A percentile compares a stretch with the other conserved stretches of the same genome.
Conservation (phyloP, 805 yeast genomes). For the Candida xyloterini region DNA sequence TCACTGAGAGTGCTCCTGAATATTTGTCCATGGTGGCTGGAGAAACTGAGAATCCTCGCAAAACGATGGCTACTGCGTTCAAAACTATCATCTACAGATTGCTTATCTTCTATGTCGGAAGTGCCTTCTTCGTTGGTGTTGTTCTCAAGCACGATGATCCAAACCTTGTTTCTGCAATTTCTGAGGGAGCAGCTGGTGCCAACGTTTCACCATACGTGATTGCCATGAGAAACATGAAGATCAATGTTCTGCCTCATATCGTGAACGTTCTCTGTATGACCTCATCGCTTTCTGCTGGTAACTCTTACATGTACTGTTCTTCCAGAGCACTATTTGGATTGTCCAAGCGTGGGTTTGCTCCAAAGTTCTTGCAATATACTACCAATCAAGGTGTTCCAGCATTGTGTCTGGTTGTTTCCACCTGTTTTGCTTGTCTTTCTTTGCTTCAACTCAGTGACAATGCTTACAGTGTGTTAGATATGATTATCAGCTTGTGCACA, state of each 20-base stretch:
- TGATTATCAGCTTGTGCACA: conserved; percentile 33
- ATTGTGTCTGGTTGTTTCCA: conserved; percentile 36
- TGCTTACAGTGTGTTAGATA: conserved; percentile 29
- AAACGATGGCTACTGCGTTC: conserved; percentile 71
- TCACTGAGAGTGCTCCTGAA: conserved; percentile 80
- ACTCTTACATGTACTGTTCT: conserved; percentile 73
- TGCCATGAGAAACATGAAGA: conserved; percentile 70
- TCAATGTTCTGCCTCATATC: conserved; percentile 66
- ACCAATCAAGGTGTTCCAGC: conserved; percentile 56
- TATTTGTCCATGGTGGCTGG: conserved; percentile 83
- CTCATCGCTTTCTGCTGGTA: conserved; percentile 81
- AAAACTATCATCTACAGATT: conserved; percentile 70
- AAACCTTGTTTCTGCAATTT: conserved; percentile 52
- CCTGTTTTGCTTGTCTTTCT: conserved; percentile 26
- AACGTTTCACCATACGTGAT: conserved; percentile 80
- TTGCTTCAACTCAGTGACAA: conserved; percentile 36
- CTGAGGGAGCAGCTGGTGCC: conserved; percentile 67
- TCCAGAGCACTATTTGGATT: conserved; percentile 65
- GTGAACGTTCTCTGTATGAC: conserved; percentile 76
- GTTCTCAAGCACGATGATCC: conserved; percentile 71
- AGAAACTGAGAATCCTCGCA: conserved; percentile 60
- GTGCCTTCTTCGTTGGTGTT: conserved; percentile 75
- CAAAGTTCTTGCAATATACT: conserved; percentile 59
- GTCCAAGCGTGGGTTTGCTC: conserved; percentile 72
- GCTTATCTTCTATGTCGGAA: conserved; percentile 64